Base-by-base conservation (phyloP, 2,329 filamentous ascomycete genomes). In the Claviceps monticola region DNA sequence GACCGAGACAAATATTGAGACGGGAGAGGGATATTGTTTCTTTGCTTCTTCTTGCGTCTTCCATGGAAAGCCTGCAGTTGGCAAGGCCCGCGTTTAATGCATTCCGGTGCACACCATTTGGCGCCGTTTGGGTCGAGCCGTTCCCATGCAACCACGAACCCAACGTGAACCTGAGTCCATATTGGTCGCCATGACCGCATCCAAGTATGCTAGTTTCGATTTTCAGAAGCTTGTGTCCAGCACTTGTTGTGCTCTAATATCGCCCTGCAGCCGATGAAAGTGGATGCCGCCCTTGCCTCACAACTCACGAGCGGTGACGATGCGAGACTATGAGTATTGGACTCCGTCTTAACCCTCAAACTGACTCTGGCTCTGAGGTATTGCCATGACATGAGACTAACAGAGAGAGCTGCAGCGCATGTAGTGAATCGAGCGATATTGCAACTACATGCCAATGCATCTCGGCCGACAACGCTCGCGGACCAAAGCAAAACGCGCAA, bases 1-100 rank as follows among this genome's bases (percentile, higher is more conserved):
- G 13, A 36, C n/a, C 21, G 48, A 50, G 48, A 50, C 48, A 44
- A 41, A 44, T 50, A 50, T 50, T 50, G 48, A 49, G 19, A 44
- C 19, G n/a, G 26, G 37, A 38, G 9, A 29, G 29, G 9, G 29
- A 34, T 34, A 11, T 34, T 34, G 9, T 11, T 34, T 34, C 29
- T 34, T 34, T 34, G 2, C 26, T 7, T 34, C 29, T 34, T 34
- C 29, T 34, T 34, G 29, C 29, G 29, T 34, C 29, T 34, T 34
- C 26, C 8, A 3, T 29, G 26, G 26, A 4, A 29, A 8, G 2
- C 9, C 26, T 29, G 8, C 8, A 29, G 8, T 29, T 36, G 11
- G 7, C 46, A 36, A 14, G 14, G 3, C 2, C n/a, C 14, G 37
- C 23, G 23, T 36, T 49, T 16, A 14, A 49, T 49, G 14, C n/a